A percentile compares a stretch with the other conserved stretches of the same genome.
Evolutionary conservation across 768 basidiomycete genomes (phyloP).

Genomic region (Serpula lacrymans): DNA sequence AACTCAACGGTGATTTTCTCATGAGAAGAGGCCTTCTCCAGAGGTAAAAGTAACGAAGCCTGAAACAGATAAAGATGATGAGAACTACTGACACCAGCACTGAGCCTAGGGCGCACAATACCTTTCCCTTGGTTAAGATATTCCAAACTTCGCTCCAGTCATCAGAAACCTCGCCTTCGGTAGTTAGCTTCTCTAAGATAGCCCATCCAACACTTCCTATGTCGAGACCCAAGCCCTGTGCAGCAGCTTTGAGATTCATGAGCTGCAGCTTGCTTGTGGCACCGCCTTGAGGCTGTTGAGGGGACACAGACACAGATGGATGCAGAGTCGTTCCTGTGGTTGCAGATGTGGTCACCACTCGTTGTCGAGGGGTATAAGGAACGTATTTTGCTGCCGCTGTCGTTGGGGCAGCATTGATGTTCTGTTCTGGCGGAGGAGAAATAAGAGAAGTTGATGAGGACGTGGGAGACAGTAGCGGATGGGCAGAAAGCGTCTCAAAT

Average conservation of each 20-base stretch:
- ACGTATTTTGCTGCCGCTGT: slow-evolving; percentile 56
- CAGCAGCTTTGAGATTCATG: slow-evolving; percentile 70
- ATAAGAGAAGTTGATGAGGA: slow-evolving; percentile 25
- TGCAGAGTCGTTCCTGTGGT: slow-evolving; percentile 43
- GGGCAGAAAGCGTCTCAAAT: slow-evolving; percentile 56
- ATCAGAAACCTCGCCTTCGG: slow-evolving; percentile 43
- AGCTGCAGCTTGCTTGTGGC: slow-evolving; percentile 68
- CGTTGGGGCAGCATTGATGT: slow-evolving; percentile 9
- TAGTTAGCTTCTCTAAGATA: slow-evolving; percentile 68
- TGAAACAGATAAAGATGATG: slow-evolving; percentile 26
- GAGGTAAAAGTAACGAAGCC: slow-evolving; percentile 80
- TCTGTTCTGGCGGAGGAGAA: slow-evolving; percentile 25
- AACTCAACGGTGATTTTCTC: slow-evolving; percentile 68
- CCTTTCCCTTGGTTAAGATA: slow-evolving; percentile 64
- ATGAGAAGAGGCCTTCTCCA: slow-evolving; percentile 50
- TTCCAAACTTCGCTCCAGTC: slow-evolving; percentile 75
- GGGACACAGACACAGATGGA: slow-evolving; percentile 35
- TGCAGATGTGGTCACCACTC: slow-evolving; percentile 46
- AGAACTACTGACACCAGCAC: slow-evolving; percentile 1
- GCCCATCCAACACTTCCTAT: slow-evolving; percentile 67
- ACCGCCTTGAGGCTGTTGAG: slow-evolving; percentile 48
- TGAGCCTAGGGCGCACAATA: slow-evolving; percentile 20
- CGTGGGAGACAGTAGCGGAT: slow-evolving; percentile 59
- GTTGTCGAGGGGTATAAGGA: slow-evolving; percentile 75
- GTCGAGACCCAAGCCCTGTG: slow-evolving; percentile 66